These are phyloP conservation scores for Backusella luteola DNA, from an alignment of 192 early-diverging fungal species.

Conservation along the genomic window DNA sequence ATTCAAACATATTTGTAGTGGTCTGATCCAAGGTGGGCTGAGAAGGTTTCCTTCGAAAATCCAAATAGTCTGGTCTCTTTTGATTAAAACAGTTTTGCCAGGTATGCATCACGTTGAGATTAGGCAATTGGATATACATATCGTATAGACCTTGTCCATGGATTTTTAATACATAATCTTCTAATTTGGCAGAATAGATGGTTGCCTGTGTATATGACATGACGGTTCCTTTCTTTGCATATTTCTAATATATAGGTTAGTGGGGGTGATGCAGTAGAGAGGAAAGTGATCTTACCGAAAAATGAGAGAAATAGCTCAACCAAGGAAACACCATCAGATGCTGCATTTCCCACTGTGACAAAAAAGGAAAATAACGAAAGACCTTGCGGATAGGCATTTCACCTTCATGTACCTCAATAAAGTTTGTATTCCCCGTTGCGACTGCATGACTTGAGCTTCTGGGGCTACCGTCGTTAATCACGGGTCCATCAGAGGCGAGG, in stretches of 20 bases:
- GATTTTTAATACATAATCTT: slow-evolving; percentile 31
- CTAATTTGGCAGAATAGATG: slow-evolving; percentile 16
- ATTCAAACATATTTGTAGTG: not conserved
- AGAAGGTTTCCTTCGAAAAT: not conserved
- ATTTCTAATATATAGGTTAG: slow-evolving; percentile 10
- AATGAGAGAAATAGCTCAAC: slow-evolving; percentile 43
- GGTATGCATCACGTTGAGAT: slow-evolving; percentile 15
- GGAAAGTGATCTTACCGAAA: slow-evolving; percentile 29
- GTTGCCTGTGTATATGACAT: slow-evolving; percentile 30
- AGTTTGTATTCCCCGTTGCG: slow-evolving; percentile 20
- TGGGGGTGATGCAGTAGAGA: not conserved
- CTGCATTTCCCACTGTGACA: slow-evolving; percentile 49
- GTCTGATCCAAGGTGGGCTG: not conserved
- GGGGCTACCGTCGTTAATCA: not conserved
- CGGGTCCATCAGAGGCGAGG: slow-evolving; percentile 16
- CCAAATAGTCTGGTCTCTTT: slow-evolving; percentile 10
- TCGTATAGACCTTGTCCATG: slow-evolving; percentile 31
- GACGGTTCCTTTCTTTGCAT: slow-evolving; percentile 18
- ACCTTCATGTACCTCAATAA: slow-evolving; percentile 42
- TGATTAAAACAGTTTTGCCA: slow-evolving; percentile 32
- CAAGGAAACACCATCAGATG: slow-evolving; percentile 46
- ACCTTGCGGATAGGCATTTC: slow-evolving; percentile 45
- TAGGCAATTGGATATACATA: slow-evolving; percentile 31
- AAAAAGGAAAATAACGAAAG: slow-evolving; percentile 44
- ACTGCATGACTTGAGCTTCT: slow-evolving; percentile 22